Base-by-base conservation (phyloP, 2,329 filamentous ascomycete genomes). In the Colletotrichum abscissum region DNA sequence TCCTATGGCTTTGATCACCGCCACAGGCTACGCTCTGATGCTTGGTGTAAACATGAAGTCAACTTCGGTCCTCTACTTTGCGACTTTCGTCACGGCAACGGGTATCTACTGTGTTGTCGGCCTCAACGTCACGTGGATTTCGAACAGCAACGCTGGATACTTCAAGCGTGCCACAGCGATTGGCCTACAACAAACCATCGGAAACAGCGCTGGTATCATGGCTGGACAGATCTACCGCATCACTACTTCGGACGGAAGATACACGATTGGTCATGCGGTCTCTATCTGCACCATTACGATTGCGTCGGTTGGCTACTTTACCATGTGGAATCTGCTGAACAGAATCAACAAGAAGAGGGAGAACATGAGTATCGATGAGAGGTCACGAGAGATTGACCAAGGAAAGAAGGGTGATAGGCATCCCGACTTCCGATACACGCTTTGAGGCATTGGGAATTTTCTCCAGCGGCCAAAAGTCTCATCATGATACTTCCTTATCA, bases 1-100 rank as follows among this genome's bases (percentile, higher is more conserved):
- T 4, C 67, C 68, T 0, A 71, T 72, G 67, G 72, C 72, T 74
- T 91, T 94, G 22, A 75, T 81, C 35, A 84, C 90, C 35, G 89
- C 90, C 0, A 66, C 86, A 2, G 87, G 87, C 0, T 88, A 88
- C 74, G 83, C 87, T 12, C 75, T 89, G 73, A 79, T 89, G 30
- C 84, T 83, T 57, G 86, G 85, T 3, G 80, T 86, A 3, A 83
- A 85, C 4, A 83, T 86, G 14, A 89, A 88, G 72, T 42, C 63
- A 0, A 71, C 72, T 0, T 14, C 24, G 5, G 72, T 72, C 6
- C 63, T 67, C 6, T 74, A 74, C 46, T 71, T 74, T 14, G 72
- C 72, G 0, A 74, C 69, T 0, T 72, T 74, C 2, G 63, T 74
- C 4, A 71, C 69, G 0, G 72, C 69, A 0, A 74, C 72, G 0